These are phyloP conservation scores for Claviceps maximensis DNA, from an alignment of 2,329 filamentous ascomycete species.

Conservation along the genomic window DNA sequence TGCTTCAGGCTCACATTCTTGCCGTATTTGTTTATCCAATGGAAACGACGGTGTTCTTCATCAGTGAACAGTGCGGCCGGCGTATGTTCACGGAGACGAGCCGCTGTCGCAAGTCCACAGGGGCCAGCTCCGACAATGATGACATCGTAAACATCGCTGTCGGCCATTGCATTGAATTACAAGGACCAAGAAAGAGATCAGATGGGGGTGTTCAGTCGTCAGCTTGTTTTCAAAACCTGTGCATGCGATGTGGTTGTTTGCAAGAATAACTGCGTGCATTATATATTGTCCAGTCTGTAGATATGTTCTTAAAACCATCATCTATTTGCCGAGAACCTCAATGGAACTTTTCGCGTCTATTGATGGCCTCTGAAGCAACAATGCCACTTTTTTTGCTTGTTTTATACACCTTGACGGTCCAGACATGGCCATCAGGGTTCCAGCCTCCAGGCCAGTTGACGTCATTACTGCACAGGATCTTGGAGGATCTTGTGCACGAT, in stretches of 20 bases:
- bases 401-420: slow-evolving; percentile 6
- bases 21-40: slow-evolving; percentile 58
- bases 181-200: not conserved
- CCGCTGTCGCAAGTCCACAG: slow-evolving; percentile 60
- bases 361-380: not conserved
- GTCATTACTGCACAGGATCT: not conserved
- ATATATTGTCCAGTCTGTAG: not conserved
- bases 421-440: slow-evolving; percentile 6
- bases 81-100: slow-evolving; percentile 56
- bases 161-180: not conserved
- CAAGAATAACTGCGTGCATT: not conserved
- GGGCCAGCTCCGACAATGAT: slow-evolving; percentile 64
- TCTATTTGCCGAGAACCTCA: not conserved
- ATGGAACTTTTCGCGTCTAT: not conserved
- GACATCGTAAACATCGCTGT: slow-evolving; percentile 43
- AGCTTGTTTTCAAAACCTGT: not conserved
- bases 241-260: not conserved
- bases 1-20: slow-evolving; percentile 44
- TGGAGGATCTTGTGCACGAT: not conserved
- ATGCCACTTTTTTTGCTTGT: not conserved
- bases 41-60: slow-evolving; percentile 68
- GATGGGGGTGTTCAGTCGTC: too few relatives aligned
- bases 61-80: slow-evolving; percentile 73
- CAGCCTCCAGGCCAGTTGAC: not conserved
- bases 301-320: not conserved